These are phyloP conservation scores for Leptodermis oblonga DNA, from an alignment of 257 asterid genomes.

Conservation along the genomic window DNA sequence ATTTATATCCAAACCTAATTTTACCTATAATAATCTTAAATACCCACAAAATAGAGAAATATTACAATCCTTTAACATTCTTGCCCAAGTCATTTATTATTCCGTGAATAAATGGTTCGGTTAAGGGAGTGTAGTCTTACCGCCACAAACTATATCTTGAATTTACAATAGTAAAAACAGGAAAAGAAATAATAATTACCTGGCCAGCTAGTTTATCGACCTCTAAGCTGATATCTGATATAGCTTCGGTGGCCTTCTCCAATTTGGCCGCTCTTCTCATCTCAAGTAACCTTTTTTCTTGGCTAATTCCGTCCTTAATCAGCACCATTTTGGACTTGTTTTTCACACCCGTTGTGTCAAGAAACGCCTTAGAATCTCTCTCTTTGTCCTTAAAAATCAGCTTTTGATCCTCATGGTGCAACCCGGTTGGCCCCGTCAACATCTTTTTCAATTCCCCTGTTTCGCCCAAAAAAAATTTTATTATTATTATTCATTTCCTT, in stretches of 20 bases:
- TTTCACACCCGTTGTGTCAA: constrained; percentile 67
- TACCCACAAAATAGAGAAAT: too few relatives aligned
- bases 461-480: not conserved
- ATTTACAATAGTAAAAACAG: not conserved
- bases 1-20: too few relatives aligned
- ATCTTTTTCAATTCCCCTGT: constrained; percentile 85
- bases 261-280: constrained; percentile 59
- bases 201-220: constrained; percentile 64
- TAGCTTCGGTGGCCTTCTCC: constrained; percentile 58
- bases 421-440: constrained; percentile 76
- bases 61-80: too few relatives aligned
- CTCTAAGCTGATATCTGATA: constrained; percentile 72
- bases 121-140: too few relatives aligned
- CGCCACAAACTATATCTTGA: too few relatives aligned
- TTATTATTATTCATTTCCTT: not conserved
- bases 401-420: constrained; percentile 92
- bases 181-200: too few relatives aligned
- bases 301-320: constrained; percentile 71
- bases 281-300: constrained; percentile 65
- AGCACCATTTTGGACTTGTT: constrained; percentile 78
- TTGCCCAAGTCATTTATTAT: too few relatives aligned
- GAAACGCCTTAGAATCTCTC: constrained; percentile 69
- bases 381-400: constrained; percentile 71
- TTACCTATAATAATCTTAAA: too few relatives aligned
- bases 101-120: too few relatives aligned